Evolutionary conservation across 1,284 basidiomycete species (phyloP), one percentile per base, ranked within the genome.

Genomic region (Ganoderma boninense): DNA sequence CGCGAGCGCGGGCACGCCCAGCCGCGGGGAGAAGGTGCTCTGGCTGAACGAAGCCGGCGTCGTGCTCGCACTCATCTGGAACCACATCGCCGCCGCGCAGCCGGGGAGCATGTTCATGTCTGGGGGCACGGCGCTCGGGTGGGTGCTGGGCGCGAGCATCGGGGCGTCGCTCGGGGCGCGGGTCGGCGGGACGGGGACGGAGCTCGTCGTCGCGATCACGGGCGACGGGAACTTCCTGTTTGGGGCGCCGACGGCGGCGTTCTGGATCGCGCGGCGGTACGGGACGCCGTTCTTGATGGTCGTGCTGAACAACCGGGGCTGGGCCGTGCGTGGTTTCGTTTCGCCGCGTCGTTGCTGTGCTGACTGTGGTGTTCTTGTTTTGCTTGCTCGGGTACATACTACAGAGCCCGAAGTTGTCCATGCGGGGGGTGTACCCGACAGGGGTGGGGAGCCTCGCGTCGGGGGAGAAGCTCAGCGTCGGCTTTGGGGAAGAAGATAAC

Each of bases 181-280:
- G 26, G 79, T 75, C 5, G 73, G 73, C 11, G 76, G 74, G 60
- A 79, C 74, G 40, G 76, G 65, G 23, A 80, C 85, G 65, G 89
- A 92, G 35, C 77, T 93, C 46, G 81, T 89, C 11, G 83, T 87
- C 0, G 82, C 82, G 0, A 81, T 93, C 32, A 88, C 92, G 1
- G 92, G 91, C 0, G 92, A 93, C 74, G 92, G 92, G 0, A 87
- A 86, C 6, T 93, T 85, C 76, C 76, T 93, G 75, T 93, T 92
- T 76, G 85, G 88, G 1, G 87, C 91, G 0, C 92, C 92, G 0
- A 84, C 86, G 46, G 86, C 90, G 2, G 86, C 86, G 0, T 92
- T 86, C 77, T 92, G 91, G 91, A 91, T 93, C 79, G 90, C 91
- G 0, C 84, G 87, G 70, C 84, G 84, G 65, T 92, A 93, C 75